phyloP scores from a whole-genome alignment of 352 stramenopile species.

The Phytopythium chamaehyphon region DNA sequence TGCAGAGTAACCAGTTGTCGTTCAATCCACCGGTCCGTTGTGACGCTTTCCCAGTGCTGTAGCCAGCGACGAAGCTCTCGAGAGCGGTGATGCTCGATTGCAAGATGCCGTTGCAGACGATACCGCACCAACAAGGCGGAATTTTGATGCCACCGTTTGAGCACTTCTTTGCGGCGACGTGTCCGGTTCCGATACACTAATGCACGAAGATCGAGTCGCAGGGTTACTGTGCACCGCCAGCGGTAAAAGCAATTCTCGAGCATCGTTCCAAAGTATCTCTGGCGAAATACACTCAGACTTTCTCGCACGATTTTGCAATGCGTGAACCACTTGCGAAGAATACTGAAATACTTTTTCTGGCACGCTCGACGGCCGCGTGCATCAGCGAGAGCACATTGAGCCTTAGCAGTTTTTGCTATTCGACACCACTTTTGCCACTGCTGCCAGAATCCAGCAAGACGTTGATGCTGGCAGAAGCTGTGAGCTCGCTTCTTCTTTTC shows the following conservation, averaged over 20 bases:
- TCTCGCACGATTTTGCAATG: constrained; percentile 8
- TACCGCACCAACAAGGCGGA: not conserved
- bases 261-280: constrained; percentile 18
- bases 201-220: constrained; percentile 17
- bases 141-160: constrained; percentile 19
- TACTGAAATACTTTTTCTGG: constrained; percentile 6
- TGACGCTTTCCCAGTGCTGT: constrained; percentile 48
- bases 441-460: constrained; percentile 23
- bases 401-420: constrained; percentile 6
- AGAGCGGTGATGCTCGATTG: constrained; percentile 5
- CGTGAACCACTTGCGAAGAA: constrained; percentile 1
- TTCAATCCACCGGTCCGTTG: constrained; percentile 36
- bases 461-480: constrained; percentile 10
- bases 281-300: constrained; percentile 16
- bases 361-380: not conserved
- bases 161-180: constrained; percentile 9
- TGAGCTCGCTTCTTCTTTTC: constrained; percentile 4
- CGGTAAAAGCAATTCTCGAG: constrained; percentile 19
- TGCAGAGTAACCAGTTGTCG: constrained; percentile 14
- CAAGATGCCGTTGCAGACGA: constrained; percentile 9
- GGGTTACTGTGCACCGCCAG: constrained; percentile 17
- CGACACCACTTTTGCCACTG: constrained; percentile 16
- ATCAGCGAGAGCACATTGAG: constrained; percentile 2
- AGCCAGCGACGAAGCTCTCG: constrained; percentile 16
- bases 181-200: constrained; percentile 7